Evolutionary conservation across 192 early-diverging fungal species (phyloP), one percentile per base, ranked within the genome.

Genomic region (Helicostylum pulchrum): DNA sequence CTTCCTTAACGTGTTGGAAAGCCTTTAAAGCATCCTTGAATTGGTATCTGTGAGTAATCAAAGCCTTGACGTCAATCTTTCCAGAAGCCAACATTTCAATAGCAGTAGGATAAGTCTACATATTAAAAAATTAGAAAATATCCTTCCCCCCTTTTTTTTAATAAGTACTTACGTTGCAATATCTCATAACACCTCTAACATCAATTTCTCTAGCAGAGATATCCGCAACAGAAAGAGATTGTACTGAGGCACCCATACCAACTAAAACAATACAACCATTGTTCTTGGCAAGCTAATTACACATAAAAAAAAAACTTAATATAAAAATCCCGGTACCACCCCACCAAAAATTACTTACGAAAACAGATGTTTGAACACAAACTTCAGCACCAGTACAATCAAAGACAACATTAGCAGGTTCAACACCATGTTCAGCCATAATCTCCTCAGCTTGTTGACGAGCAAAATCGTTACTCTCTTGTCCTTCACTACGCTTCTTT

Each of bases 371-470:
- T 52, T 76, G 73, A 19, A 73, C 75, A 56, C 70, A 76, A 9
- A 74, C 72, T 51, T 79, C 77, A 17, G 71, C 77, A 42, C 77
- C 77, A 19, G 66, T 66, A 45, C 70, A 71, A 44, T 79, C 77
- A 31, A 79, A 66, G 4, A 76, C 71, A 15, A 72, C 71, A 56
- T 79, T 74, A 63, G 61, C 52, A 43, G 56, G 61, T 20, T 69
- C 67, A 3, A 45, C 43, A 15, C 63, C 62, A 45, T 69, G 47
- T 20, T 64, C 34, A 21, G 70, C 21, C 7, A 75, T 71, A 3
- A 43, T 43, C 10, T 57, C 39, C 2, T 14, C 4, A n/a, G 57
- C 57, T 23, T 59, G 21, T 45, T 45, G 61, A 12, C 66, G 61
- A 11, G 74, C 52, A 54, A 64, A 76, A 10, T 71, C 74, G 34